A percentile compares a stretch with the other conserved stretches of the same genome.
These are phyloP conservation scores for Pochonia chlamydosporia DNA, from an alignment of 2,329 filamentous ascomycete species.

Conservation along the genomic window DNA sequence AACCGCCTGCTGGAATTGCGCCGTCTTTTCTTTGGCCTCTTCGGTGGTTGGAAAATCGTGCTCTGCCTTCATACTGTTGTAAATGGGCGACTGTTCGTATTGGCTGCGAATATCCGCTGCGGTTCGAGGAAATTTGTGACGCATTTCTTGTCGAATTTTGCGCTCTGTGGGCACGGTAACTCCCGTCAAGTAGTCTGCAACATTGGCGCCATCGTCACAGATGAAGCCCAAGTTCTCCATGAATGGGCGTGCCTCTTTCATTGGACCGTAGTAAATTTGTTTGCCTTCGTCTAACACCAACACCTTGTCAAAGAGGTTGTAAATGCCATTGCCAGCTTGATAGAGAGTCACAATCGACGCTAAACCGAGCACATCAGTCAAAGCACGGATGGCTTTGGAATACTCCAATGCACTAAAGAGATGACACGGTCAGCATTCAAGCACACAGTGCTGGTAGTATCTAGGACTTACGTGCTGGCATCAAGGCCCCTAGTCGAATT, in stretches of 20 bases:
- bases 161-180: constrained; percentile 64
- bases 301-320: constrained; percentile 65
- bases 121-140: constrained; percentile 38
- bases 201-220: constrained; percentile 55
- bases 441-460: too few species aligned
- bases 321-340: constrained; percentile 65
- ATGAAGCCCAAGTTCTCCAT: constrained; percentile 61
- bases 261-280: constrained; percentile 59
- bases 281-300: constrained; percentile 62
- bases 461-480: constrained; percentile 52
- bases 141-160: constrained; percentile 41
- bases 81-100: constrained; percentile 49
- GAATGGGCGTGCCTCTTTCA: constrained; percentile 52
- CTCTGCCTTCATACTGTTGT: constrained; percentile 44
- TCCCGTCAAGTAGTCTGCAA: constrained; percentile 61
- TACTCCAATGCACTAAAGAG: constrained; percentile 48
- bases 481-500: constrained; percentile 62
- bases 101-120: constrained; percentile 35
- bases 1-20: constrained; percentile 48
- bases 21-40: constrained; percentile 41
- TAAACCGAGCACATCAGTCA: constrained; percentile 57
- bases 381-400: constrained; percentile 52
- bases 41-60: constrained; percentile 50
- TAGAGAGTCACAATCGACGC: constrained; percentile 61
- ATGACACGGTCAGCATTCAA: too few species aligned